These are phyloP conservation scores for Dichotomopilus funicola DNA, from an alignment of 2,329 filamentous ascomycete genomes.

Conservation along the genomic window DNA sequence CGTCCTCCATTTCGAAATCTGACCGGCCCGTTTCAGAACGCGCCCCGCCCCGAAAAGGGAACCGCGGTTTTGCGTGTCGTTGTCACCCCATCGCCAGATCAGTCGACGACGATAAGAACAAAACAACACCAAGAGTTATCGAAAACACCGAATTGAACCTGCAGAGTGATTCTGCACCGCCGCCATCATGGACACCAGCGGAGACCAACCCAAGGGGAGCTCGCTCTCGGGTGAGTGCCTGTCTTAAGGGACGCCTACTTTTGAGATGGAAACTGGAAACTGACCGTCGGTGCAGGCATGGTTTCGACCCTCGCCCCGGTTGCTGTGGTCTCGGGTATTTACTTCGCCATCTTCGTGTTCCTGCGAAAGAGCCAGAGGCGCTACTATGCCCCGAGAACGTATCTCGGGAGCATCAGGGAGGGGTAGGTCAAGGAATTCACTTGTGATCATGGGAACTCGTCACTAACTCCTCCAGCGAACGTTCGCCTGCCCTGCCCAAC, in stretches of 20 bases:
- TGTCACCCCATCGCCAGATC: no score
- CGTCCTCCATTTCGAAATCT: constrained; percentile 1
- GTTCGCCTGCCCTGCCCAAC: constrained; percentile 51
- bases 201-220: constrained; percentile 1
- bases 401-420: constrained; percentile 40
- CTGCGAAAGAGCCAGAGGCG: constrained; percentile 40
- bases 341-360: constrained; percentile 40
- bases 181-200: constrained; percentile 14
- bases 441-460: neutral
- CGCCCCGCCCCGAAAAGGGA: neutral
- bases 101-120: neutral
- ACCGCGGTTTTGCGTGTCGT: no score
- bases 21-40: constrained; percentile 8
- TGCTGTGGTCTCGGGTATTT: constrained; percentile 32
- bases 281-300: constrained; percentile 28
- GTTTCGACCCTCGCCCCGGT: constrained; percentile 38
- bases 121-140: neutral
- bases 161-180: constrained; percentile 14
- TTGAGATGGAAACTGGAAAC: neutral
- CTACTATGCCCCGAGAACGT: constrained; percentile 46
- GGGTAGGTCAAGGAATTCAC: constrained; percentile 26
- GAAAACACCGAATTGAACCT: neutral
- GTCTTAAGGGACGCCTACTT: neutral
- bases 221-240: constrained; percentile 20
- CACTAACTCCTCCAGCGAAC: constrained; percentile 37